Evolutionary conservation across 208 protist species (phyloP).

Genomic region (Polymyxa betae): DNA sequence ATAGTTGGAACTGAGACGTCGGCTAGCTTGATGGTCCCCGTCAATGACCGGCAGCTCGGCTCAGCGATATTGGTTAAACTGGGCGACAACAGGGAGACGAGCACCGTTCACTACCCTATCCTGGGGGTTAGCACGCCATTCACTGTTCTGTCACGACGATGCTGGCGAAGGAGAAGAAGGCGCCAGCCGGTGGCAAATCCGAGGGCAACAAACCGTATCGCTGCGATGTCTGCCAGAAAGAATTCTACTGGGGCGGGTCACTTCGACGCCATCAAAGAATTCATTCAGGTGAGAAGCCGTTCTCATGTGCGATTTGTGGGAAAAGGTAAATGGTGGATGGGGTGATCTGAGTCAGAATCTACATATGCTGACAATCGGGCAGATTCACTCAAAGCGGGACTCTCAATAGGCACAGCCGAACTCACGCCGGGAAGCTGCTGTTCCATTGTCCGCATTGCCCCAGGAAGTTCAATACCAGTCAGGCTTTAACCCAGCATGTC

Average conservation of each 20-base stretch:
- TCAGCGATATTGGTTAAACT: too few relatives aligned
- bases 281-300: constrained; percentile 34
- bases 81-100: too few relatives aligned
- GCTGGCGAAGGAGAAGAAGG: not conserved
- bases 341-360: not conserved
- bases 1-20: too few relatives aligned
- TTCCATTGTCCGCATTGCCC: constrained; percentile 36
- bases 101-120: too few relatives aligned
- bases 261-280: not conserved
- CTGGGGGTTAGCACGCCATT: too few relatives aligned
- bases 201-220: not conserved
- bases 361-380: not conserved
- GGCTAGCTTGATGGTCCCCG: too few relatives aligned
- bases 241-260: constrained; percentile 30
- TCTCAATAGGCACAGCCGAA: constrained; percentile 16
- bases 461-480: not conserved
- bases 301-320: not conserved
- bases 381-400: constrained; percentile 52
- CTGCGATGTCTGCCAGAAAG: constrained; percentile 3
- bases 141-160: too few relatives aligned
- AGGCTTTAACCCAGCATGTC: not conserved
- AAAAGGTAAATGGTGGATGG: not conserved
- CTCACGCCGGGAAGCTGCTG: constrained; percentile 1
- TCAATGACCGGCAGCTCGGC: too few relatives aligned
- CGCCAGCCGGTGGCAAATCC: too few relatives aligned